A percentile compares a stretch with the other conserved stretches of the same genome.
These are phyloP conservation scores for Pestalotiopsis sp. DNA, from an alignment of 2,329 filamentous ascomycete species.

Conservation along the genomic window DNA sequence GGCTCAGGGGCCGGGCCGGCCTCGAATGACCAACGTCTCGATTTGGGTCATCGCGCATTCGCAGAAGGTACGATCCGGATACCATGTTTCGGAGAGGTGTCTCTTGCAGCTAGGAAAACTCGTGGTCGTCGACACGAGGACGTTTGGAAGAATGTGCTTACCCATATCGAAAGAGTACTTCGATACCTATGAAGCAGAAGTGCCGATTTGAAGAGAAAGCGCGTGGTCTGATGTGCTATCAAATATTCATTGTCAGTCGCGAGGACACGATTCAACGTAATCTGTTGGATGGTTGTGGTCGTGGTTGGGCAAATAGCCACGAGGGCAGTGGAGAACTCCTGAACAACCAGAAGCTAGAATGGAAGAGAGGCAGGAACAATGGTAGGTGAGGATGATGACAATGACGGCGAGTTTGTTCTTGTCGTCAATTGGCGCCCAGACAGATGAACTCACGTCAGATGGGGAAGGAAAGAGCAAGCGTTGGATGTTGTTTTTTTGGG, in stretches of 20 bases:
- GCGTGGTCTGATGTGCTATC: slow-evolving; percentile 23
- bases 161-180: slow-evolving; percentile 43
- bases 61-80: slow-evolving; percentile 14
- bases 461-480: slow-evolving; percentile 2
- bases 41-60: background rate
- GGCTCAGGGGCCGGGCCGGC: slow-evolving; percentile 12
- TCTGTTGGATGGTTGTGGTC: slow-evolving; percentile 6
- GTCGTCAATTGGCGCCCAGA: background rate
- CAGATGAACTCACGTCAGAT: slow-evolving; percentile 5
- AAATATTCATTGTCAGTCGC: slow-evolving; percentile 24
- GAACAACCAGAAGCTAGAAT: background rate
- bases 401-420: background rate
- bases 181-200: slow-evolving; percentile 25
- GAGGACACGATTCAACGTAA: slow-evolving; percentile 5
- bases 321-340: slow-evolving; percentile 14
- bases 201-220: slow-evolving; percentile 23
- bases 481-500: background rate
- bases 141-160: slow-evolving; percentile 39
- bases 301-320: background rate
- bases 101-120: slow-evolving; percentile 24
- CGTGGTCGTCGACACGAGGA: slow-evolving; percentile 16
- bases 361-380: background rate
- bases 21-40: slow-evolving; percentile 12
- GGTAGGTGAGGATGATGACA: background rate
- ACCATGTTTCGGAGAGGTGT: slow-evolving; percentile 14